phyloP scores from a whole-genome alignment of 2,329 filamentous ascomycete species.

The Calonectria hawksworthii region DNA sequence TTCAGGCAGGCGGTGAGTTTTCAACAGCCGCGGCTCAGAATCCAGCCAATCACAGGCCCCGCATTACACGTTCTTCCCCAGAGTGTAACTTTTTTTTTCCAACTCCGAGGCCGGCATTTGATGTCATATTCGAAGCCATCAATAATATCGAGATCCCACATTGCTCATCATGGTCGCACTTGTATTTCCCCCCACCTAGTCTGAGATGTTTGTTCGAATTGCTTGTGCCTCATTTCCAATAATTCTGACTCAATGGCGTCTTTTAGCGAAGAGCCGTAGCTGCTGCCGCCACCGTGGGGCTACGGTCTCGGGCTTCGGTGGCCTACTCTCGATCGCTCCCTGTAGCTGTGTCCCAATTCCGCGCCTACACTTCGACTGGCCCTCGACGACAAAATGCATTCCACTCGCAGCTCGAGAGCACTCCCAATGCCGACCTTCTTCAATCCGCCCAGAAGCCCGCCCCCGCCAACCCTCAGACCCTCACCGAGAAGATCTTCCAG shows the following conservation, averaged over 20 bases:
- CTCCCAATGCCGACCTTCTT: slow-evolving; percentile 47
- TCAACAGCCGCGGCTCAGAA: too few species aligned
- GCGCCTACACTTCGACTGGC: slow-evolving; percentile 31
- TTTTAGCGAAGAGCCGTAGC: slow-evolving; percentile 32
- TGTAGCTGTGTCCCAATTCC: slow-evolving; percentile 25
- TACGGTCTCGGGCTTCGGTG: slow-evolving; percentile 21
- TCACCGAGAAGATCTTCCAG: slow-evolving; percentile 97
- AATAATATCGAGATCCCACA: too few species aligned
- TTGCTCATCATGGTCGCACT: too few species aligned
- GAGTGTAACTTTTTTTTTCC: too few species aligned
- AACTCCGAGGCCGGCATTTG: too few species aligned
- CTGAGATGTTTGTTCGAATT: too few species aligned
- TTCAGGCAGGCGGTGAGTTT: too few species aligned
- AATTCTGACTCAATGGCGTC: background rate
- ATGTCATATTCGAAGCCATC: too few species aligned
- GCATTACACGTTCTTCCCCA: too few species aligned
- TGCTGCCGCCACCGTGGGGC: slow-evolving; percentile 13
- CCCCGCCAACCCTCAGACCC: slow-evolving; percentile 75
- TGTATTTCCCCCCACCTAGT: too few species aligned
- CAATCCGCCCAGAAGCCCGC: slow-evolving; percentile 61
- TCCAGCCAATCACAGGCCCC: too few species aligned
- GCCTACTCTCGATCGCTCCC: slow-evolving; percentile 32
- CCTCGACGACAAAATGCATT: slow-evolving; percentile 17
- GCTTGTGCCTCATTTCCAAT: too few species aligned
- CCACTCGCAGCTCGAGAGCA: slow-evolving; percentile 66